Percentiles rank a stretch among this genome's conserved stretches.
phyloP scores from a whole-genome alignment of 192 early-diverging fungal species.

The Gorgonomyces haynaldii region DNA sequence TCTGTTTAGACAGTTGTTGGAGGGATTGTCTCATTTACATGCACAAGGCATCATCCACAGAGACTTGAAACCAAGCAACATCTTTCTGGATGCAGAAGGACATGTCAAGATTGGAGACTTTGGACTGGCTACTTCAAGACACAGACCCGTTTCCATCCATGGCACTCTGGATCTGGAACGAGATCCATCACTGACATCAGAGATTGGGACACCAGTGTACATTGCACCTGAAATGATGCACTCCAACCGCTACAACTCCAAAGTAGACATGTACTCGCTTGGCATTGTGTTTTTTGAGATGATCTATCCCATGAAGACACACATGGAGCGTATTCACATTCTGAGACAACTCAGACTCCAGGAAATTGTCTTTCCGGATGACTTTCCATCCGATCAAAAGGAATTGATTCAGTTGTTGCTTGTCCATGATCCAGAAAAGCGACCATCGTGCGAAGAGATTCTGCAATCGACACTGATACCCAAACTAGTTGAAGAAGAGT shows the following conservation, averaged over 20 bases:
- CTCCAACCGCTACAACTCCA: slow-evolving; percentile 57
- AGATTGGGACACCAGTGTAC: slow-evolving; percentile 87
- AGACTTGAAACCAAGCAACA: slow-evolving; percentile 72
- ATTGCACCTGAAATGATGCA: slow-evolving; percentile 53
- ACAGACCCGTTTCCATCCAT: slow-evolving; percentile 7
- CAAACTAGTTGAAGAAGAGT: slow-evolving; percentile 71
- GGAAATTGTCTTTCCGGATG: slow-evolving; percentile 55
- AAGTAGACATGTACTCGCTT: slow-evolving; percentile 76
- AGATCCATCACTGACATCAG: slow-evolving; percentile 22
- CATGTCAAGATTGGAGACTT: slow-evolving; percentile 62
- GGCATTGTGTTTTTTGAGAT: slow-evolving; percentile 65
- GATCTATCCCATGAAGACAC: slow-evolving; percentile 58
- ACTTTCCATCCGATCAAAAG: slow-evolving; percentile 49
- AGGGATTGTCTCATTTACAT: slow-evolving; percentile 83
- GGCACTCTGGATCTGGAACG: slow-evolving; percentile 13
- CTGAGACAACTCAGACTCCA: slow-evolving; percentile 60
- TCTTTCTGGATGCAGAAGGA: slow-evolving; percentile 30
- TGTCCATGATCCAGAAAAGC: slow-evolving; percentile 57
- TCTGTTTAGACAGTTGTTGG: slow-evolving; percentile 79
- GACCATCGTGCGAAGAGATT: slow-evolving; percentile 72
- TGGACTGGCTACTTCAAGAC: slow-evolving; percentile 51
- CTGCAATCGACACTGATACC: slow-evolving; percentile 72
- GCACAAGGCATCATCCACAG: slow-evolving; percentile 72
- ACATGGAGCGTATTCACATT: slow-evolving; percentile 64
- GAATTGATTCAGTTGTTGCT: slow-evolving; percentile 62